These are phyloP conservation scores for Sphaerostilbella broomeana DNA, from an alignment of 2,329 filamentous ascomycete species.

Conservation along the genomic window DNA sequence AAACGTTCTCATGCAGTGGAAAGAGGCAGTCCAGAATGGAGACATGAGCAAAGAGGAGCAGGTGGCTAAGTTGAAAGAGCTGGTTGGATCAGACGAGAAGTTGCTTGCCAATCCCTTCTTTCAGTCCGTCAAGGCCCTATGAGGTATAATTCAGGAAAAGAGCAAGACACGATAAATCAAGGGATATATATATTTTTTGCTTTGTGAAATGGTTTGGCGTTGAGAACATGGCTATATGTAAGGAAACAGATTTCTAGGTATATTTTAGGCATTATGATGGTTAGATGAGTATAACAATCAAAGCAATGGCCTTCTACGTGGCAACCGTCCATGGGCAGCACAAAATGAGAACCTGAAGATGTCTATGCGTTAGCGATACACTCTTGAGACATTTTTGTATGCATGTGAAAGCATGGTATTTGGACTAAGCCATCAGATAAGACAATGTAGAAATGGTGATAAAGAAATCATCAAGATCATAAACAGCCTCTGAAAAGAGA, in stretches of 20 bases:
- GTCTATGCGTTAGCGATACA: not conserved
- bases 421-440: constrained; percentile 3
- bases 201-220: too few species aligned
- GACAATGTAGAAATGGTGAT: constrained; percentile 15
- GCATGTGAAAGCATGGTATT: not conserved
- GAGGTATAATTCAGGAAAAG: constrained; percentile 14
- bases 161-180: not conserved
- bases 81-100: constrained; percentile 68
- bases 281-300: not conserved
- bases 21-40: constrained; percentile 59
- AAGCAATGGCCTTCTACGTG: not conserved
- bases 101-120: constrained; percentile 63
- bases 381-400: not conserved
- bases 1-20: constrained; percentile 77
- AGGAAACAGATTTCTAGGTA: constrained; percentile 1
- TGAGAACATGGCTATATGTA: not conserved
- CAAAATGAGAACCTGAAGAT: not conserved
- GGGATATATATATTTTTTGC: not conserved
- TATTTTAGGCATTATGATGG: not conserved
- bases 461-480: constrained; percentile 36
- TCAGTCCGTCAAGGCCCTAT: constrained; percentile 53
- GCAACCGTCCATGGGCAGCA: not conserved
- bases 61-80: constrained; percentile 67
- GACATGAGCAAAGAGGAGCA: constrained; percentile 67
- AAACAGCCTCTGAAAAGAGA: constrained; percentile 42